phyloP scores from a whole-genome alignment of 371 early-diverging fungal species.

The Apophysomyces variabilis region DNA sequence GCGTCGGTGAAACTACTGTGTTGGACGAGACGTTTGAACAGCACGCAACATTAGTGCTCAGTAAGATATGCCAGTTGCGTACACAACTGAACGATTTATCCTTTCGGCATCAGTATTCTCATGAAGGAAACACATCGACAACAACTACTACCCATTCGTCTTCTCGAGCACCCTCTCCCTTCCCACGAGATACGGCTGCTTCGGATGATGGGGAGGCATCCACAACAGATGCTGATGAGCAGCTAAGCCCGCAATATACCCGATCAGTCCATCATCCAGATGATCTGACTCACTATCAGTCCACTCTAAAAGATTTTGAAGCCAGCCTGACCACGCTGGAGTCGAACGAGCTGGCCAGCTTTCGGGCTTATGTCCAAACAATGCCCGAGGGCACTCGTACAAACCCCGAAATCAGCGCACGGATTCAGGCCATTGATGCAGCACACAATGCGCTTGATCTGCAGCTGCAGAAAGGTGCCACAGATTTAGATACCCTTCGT shows the following conservation, averaged over 20 bases:
- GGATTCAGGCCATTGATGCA: constrained; percentile 36
- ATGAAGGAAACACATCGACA: constrained; percentile 3
- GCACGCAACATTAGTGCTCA: constrained; percentile 18
- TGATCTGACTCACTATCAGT: constrained; percentile 16
- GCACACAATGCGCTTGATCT: constrained; percentile 28
- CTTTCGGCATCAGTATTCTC: constrained; percentile 14
- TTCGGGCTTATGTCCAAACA: constrained; percentile 12
- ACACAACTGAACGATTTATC: constrained; percentile 28
- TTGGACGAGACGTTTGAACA: constrained; percentile 26
- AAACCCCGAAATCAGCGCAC: constrained; percentile 16
- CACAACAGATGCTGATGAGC: constrained; percentile 3
- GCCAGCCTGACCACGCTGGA: constrained; percentile 10
- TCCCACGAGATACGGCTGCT: neutral
- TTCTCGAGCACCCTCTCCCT: neutral
- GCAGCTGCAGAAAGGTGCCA: constrained; percentile 12
- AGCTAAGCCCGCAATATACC: constrained; percentile 7
- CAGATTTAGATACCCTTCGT: constrained; percentile 3
- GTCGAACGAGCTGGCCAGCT: constrained; percentile 16
- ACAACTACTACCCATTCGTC: constrained; percentile 2
- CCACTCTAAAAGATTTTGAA: constrained; percentile 18
- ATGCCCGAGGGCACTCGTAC: constrained; percentile 21
- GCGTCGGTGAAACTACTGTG: constrained; percentile 18
- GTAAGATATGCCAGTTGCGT: constrained; percentile 21
- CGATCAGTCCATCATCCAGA: constrained; percentile 4
- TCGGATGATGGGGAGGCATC: neutral